A percentile compares a stretch with the other conserved stretches of the same genome.
phyloP scores from a whole-genome alignment of 352 stramenopile genomes.

The Thalassiosira exigua region DNA sequence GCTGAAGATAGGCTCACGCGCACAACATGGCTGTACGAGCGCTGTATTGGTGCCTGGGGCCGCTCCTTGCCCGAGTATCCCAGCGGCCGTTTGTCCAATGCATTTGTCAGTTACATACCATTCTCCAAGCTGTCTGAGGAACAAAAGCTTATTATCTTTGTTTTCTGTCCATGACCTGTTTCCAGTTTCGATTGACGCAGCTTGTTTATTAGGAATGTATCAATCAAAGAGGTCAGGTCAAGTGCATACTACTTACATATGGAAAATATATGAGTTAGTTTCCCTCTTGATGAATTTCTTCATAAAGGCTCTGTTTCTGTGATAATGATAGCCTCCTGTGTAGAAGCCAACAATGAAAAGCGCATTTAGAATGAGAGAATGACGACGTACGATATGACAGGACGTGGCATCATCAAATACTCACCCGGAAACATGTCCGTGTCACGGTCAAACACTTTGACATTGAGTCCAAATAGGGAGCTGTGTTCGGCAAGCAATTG shows the following conservation, averaged over 20 bases:
- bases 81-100: slow-evolving; percentile 26
- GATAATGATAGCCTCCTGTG: slow-evolving; percentile 41
- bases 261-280: slow-evolving; percentile 72
- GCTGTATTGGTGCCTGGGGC: slow-evolving; percentile 80
- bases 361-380: no score
- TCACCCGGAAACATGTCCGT: slow-evolving; percentile 30
- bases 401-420: no score
- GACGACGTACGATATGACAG: no score
- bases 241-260: slow-evolving; percentile 75
- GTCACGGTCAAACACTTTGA: slow-evolving; percentile 66
- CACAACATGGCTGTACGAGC: slow-evolving; percentile 65
- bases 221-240: no score
- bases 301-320: slow-evolving; percentile 73
- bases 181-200: no score
- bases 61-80: slow-evolving; percentile 54
- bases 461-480: slow-evolving; percentile 62
- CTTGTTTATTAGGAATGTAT: no score
- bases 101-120: slow-evolving; percentile 83
- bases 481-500: slow-evolving; percentile 63
- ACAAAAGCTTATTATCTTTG: slow-evolving; percentile 62
- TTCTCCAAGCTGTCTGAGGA: slow-evolving; percentile 77
- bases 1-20: slow-evolving; percentile 52
- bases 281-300: slow-evolving; percentile 61
- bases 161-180: slow-evolving; percentile 86
- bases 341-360: no score